A percentile compares a stretch with the other conserved stretches of the same genome.
Evolutionary conservation across 768 basidiomycete genomes (phyloP).

Genomic region (Postia placenta): DNA sequence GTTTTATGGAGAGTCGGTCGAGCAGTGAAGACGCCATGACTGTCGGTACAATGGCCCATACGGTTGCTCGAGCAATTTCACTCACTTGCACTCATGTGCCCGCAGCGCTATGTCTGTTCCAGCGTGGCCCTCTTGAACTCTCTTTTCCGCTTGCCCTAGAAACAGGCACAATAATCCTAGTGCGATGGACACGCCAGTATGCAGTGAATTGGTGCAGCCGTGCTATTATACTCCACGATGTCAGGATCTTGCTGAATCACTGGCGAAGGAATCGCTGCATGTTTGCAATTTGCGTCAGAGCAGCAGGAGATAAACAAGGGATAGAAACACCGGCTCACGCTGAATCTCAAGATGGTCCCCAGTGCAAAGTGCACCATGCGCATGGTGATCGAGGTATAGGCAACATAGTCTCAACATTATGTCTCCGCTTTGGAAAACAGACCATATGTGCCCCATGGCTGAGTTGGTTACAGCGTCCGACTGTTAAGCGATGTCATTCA

Average conservation of each 20-base stretch:
- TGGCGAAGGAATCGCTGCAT: neutral
- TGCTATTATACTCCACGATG: too few relatives aligned
- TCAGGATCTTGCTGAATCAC: too few relatives aligned
- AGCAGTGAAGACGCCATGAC: neutral
- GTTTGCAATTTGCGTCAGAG: neutral
- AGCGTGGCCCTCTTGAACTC: neutral
- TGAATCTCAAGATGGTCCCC: neutral
- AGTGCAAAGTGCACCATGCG: neutral
- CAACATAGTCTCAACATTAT: neutral
- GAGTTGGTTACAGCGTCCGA: slow-evolving; percentile 77
- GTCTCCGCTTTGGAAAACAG: too few relatives aligned
- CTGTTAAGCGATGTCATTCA: slow-evolving; percentile 37
- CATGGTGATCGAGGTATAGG: neutral
- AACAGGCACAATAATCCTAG: neutral
- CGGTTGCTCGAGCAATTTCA: neutral
- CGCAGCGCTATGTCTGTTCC: too few relatives aligned
- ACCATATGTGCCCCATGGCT: slow-evolving; percentile 69
- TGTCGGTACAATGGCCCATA: neutral
- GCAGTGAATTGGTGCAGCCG: neutral
- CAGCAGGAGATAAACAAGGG: neutral
- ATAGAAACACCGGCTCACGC: neutral
- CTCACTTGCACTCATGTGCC: too few relatives aligned
- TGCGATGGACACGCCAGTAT: neutral
- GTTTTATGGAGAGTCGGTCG: neutral
- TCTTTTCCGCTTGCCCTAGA: neutral